Evolutionary conservation across 306 rosid species (phyloP), one percentile per base, ranked within the genome.

Genomic region (Sphenostylis stenocarpa): DNA sequence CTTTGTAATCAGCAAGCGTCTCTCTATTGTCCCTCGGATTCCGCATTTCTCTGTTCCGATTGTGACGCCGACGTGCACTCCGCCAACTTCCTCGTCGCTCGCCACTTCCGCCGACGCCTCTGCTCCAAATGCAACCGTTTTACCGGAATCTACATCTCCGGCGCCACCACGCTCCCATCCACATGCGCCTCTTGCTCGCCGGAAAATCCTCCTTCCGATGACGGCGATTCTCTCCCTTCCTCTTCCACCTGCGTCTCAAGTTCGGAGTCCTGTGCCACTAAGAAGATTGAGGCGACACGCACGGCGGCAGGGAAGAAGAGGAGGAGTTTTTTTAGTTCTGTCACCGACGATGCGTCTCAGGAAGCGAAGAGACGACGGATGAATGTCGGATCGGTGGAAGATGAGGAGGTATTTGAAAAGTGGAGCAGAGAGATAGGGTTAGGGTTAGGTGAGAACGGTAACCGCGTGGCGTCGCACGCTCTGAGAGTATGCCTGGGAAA

Each of bases 51-150:
- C 41, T 85, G 88, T 65, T 15, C 36, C 19, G 58, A 39, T 33
- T 85, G 88, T 3, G 88, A 85, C 52, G 38, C 23, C 45, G 6
- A 33, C 52, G 82, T 82, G 17, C 88, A 85, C 20, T 1, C 55
- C n/a, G 88, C 84, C 1, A 85, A 85, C 58, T 82, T 85, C 53
- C 79, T 85, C 43, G 88, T 85, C 2, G 88, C 86, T 70, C 86
- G 88, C 5, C 88, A 85, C 51, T 34, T 20, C 48, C 79, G 88
- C 2, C 69, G 66, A 15, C 15, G 66, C 2, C 51, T 85, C 39
- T 85, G 86, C 45, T 49, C 45, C 64, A 3, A 38, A 11, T 82
- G 86, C 26, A 1, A 75, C 38, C 12, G 44, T 31, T 82, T 82
- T 61, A 26, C 81, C 28, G 83, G 72, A 43, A 73, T 9, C 10